These are phyloP conservation scores for Cyphellophora attinorum DNA, from an alignment of 2,329 filamentous ascomycete genomes.

Conservation along the genomic window DNA sequence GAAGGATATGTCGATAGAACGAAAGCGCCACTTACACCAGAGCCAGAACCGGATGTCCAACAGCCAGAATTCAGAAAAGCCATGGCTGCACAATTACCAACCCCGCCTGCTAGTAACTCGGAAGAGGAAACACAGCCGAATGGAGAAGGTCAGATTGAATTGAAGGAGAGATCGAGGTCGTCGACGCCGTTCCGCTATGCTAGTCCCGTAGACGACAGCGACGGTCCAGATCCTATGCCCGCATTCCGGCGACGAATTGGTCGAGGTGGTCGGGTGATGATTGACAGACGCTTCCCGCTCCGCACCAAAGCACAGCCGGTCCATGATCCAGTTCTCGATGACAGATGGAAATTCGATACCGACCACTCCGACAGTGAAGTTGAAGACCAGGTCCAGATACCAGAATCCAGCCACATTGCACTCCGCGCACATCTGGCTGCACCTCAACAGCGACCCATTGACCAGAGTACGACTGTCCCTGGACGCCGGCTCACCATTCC, in stretches of 20 bases:
- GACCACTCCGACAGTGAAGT: slow-evolving; percentile 76
- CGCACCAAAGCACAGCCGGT: slow-evolving; percentile 37
- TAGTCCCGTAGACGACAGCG: slow-evolving; percentile 31
- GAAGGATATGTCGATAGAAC: slow-evolving; percentile 81
- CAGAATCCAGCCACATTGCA: too few species aligned
- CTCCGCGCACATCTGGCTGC: too few species aligned
- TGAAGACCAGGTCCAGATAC: too few species aligned
- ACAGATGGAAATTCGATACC: slow-evolving; percentile 79
- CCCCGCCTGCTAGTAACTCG: slow-evolving; percentile 36
- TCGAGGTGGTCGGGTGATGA: slow-evolving; percentile 73
- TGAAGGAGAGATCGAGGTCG: slow-evolving; percentile 21
- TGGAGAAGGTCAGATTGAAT: slow-evolving; percentile 8
- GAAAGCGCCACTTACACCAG: slow-evolving; percentile 71
- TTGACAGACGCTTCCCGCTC: slow-evolving; percentile 67
- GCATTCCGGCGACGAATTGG: slow-evolving; percentile 78
- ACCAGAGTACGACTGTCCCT: too few species aligned
- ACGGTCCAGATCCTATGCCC: slow-evolving; percentile 37
- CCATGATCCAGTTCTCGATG: slow-evolving; percentile 39
- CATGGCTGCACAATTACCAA: slow-evolving; percentile 49
- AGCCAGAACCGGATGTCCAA: slow-evolving; percentile 50
- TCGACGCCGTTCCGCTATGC: slow-evolving; percentile 26
- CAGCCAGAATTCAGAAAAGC: slow-evolving; percentile 54
- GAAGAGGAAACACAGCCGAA: slow-evolving; percentile 27
- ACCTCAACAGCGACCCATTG: too few species aligned
- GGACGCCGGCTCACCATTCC: too few species aligned